Evolutionary conservation across 2,329 filamentous ascomycete species (phyloP).

Genomic region (Chrysosphaeria jannelii): DNA sequence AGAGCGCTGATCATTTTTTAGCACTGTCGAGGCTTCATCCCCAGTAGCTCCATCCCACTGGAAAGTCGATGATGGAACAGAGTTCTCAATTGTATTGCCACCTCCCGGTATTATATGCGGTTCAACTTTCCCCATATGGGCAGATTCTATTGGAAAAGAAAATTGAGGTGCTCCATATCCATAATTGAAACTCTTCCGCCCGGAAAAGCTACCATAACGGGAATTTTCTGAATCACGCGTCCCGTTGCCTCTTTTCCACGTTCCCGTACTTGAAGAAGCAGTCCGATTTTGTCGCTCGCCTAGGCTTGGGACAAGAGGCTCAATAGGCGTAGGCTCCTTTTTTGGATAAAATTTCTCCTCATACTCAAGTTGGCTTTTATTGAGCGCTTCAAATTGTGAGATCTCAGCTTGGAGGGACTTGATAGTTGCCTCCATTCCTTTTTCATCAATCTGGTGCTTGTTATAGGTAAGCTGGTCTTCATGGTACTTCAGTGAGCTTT

Average conservation of each 20-base stretch:
- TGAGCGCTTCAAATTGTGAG: constrained; percentile 15
- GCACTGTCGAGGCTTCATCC: background rate
- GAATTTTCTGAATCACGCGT: constrained; percentile 3
- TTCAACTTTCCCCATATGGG: too few relatives aligned
- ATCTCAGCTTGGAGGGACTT: constrained; percentile 10
- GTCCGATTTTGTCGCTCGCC: background rate
- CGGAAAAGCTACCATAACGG: constrained; percentile 8
- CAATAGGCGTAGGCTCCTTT: constrained; percentile 2
- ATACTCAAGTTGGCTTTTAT: constrained; percentile 14
- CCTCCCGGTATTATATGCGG: too few relatives aligned
- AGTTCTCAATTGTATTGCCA: constrained; percentile 12
- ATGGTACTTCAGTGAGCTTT: constrained; percentile 20
- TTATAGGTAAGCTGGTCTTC: constrained; percentile 30
- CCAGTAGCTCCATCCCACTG: constrained; percentile 2
- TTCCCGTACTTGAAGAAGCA: too few relatives aligned
- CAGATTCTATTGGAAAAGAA: too few relatives aligned
- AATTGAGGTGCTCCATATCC: too few relatives aligned
- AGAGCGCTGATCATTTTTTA: too few relatives aligned
- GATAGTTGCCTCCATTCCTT: constrained; percentile 17
- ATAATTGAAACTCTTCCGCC: constrained; percentile 6
- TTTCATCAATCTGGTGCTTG: constrained; percentile 29
- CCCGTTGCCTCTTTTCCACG: too few relatives aligned
- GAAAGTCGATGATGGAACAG: background rate
- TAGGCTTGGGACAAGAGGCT: constrained; percentile 7
- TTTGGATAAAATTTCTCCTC: constrained; percentile 15